Percentiles rank a stretch among this genome's conserved stretches.
phyloP scores from a whole-genome alignment of 73 alveolate genomes.

The Paraurostyla sp. region DNA sequence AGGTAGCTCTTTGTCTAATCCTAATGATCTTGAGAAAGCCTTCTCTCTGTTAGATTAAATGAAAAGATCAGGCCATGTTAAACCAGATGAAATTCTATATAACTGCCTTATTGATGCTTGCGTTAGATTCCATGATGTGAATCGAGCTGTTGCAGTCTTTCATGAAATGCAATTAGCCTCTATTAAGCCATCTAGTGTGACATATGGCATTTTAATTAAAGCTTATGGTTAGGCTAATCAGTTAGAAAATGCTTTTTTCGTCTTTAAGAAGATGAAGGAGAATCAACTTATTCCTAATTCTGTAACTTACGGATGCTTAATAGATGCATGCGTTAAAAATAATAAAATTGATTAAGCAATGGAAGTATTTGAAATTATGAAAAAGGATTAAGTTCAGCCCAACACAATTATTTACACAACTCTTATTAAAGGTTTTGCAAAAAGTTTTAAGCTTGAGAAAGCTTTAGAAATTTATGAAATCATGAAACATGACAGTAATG shows the following conservation, averaged over 20 bases:
- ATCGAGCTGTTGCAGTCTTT: slow-evolving; percentile 89
- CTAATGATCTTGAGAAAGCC: slow-evolving; percentile 80
- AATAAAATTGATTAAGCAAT: slow-evolving; percentile 91
- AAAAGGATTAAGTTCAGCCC: slow-evolving; percentile 87
- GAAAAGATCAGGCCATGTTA: slow-evolving; percentile 55
- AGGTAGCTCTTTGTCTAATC: slow-evolving; percentile 2
- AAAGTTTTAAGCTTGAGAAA: slow-evolving; percentile 82
- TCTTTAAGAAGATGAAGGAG: slow-evolving; percentile 90
- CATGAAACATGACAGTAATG: slow-evolving; percentile 92
- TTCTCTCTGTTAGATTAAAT: slow-evolving; percentile 85
- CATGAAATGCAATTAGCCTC: slow-evolving; percentile 88
- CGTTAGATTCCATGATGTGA: slow-evolving; percentile 80
- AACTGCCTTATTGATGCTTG: slow-evolving; percentile 97
- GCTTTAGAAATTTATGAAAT: slow-evolving; percentile 89
- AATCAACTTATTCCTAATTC: slow-evolving; percentile 86
- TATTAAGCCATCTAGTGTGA: slow-evolving; percentile 90
- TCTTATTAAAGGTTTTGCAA: slow-evolving; percentile 93
- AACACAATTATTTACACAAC: slow-evolving; percentile 95
- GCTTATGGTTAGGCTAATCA: slow-evolving; percentile 95
- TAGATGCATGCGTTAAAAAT: slow-evolving; percentile 96
- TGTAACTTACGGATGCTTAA: slow-evolving; percentile 96
- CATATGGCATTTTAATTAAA: slow-evolving; percentile 94
- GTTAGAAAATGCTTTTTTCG: slow-evolving; percentile 88
- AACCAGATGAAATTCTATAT: slow-evolving; percentile 96
- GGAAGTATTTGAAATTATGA: slow-evolving; percentile 90